phyloP scores from a whole-genome alignment of 1,139 yeast species.

The Magnusiomyces ingens region DNA sequence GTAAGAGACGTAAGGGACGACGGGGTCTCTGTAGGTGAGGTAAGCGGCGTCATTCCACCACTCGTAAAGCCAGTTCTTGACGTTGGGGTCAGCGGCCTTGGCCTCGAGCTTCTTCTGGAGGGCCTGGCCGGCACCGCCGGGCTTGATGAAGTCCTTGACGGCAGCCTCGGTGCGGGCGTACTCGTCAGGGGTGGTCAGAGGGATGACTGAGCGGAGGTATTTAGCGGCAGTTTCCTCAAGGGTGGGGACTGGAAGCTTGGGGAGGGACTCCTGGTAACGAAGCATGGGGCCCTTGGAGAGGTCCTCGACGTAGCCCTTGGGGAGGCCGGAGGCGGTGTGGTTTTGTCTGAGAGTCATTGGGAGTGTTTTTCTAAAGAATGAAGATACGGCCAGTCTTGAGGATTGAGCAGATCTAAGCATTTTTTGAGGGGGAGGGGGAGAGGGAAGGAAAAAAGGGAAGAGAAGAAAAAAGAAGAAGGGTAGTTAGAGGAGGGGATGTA shows the following conservation, averaged over 20 bases:
- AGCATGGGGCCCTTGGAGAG: slow-evolving; percentile 59
- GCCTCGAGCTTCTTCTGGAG: slow-evolving; percentile 61
- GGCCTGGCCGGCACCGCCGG: slow-evolving; percentile 58
- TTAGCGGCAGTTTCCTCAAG: slow-evolving; percentile 62
- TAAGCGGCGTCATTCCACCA: slow-evolving; percentile 97
- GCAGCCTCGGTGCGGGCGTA: slow-evolving; percentile 49
- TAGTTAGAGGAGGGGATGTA: background rate
- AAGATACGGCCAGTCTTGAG: slow-evolving; percentile 7
- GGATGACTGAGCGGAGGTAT: slow-evolving; percentile 67
- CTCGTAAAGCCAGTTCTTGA: slow-evolving; percentile 82
- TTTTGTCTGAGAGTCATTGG: slow-evolving; percentile 21
- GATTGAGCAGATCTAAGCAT: slow-evolving; percentile 14
- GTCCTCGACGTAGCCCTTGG: slow-evolving; percentile 32
- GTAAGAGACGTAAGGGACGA: slow-evolving; percentile 88
- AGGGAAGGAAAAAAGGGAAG: background rate
- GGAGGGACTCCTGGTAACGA: slow-evolving; percentile 67
- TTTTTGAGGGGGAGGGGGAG: background rate
- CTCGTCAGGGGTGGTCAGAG: slow-evolving; percentile 54
- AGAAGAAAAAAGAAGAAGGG: background rate
- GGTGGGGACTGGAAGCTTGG: slow-evolving; percentile 82
- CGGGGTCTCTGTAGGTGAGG: slow-evolving; percentile 85
- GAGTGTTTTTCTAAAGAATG: slow-evolving; percentile 6
- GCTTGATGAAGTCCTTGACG: slow-evolving; percentile 57
- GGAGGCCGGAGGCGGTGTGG: slow-evolving; percentile 28
- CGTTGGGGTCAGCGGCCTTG: slow-evolving; percentile 48